These are phyloP conservation scores for Taphrina flavorubra DNA, from an alignment of 1,139 yeast genomes.

Conservation along the genomic window DNA sequence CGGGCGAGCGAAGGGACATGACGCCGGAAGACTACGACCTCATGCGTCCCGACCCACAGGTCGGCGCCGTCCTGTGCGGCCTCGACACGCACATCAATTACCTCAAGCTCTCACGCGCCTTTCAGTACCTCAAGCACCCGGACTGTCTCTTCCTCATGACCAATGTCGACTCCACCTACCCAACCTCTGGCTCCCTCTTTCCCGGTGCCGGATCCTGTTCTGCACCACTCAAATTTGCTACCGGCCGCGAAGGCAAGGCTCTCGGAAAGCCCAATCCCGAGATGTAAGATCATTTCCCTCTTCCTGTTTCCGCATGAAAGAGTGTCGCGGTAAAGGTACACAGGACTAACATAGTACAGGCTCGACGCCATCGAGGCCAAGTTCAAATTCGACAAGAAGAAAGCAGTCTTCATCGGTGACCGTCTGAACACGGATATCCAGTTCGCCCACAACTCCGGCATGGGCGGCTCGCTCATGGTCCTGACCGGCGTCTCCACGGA, in stretches of 20 bases:
- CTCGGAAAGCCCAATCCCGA: constrained; percentile 91
- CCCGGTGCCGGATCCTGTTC: constrained; percentile 97
- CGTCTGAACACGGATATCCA: constrained; percentile 92
- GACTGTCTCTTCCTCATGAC: constrained; percentile 84
- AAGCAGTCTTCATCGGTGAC: constrained; percentile 93
- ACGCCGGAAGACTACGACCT: constrained; percentile 46
- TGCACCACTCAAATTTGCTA: constrained; percentile 74
- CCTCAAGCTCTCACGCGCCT: constrained; percentile 76
- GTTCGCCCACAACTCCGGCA: constrained; percentile 85
- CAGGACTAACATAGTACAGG: constrained; percentile 3
- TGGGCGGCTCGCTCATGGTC: constrained; percentile 78
- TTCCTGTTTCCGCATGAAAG: no score
- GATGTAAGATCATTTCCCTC: constrained; percentile 56
- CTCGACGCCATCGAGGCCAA: constrained; percentile 84
- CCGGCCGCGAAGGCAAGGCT: constrained; percentile 76
- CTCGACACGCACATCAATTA: constrained; percentile 77
- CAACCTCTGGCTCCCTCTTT: constrained; percentile 78
- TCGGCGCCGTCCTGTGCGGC: constrained; percentile 91
- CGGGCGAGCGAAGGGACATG: constrained; percentile 48
- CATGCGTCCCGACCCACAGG: constrained; percentile 65
- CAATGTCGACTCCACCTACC: constrained; percentile 94
- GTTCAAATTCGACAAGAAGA: constrained; percentile 62
- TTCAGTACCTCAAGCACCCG: constrained; percentile 76
- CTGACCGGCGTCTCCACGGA: constrained; percentile 89
- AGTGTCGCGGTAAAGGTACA: background rate